Base-by-base conservation (phyloP, 495 filamentous ascomycete species). In the Penicillium samsonianum region DNA sequence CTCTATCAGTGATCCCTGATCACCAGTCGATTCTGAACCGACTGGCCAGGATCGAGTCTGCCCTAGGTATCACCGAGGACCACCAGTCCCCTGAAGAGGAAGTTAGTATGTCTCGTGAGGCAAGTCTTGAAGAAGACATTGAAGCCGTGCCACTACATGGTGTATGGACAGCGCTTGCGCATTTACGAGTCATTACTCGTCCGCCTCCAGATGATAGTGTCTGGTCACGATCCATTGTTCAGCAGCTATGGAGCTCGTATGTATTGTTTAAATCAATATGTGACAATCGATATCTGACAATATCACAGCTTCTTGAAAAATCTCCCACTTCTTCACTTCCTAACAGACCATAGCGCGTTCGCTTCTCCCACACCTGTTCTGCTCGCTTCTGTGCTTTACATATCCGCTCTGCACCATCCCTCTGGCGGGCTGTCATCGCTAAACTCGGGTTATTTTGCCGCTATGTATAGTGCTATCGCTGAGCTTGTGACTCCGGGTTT, bases 351-450 rank as follows among this genome's bases (percentile, higher is more conserved):
- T 17, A 61, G 63, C 31, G 70, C 65, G 10, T 77, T 72, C 40
- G 57, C 59, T 5, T 65, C 65, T 7, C 72, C 73, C 5, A 74
- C 69, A 9, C 73, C 73, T 11, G 60, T 77, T 8, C 55, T 75
- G 4, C 65, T 77, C 7, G 72, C 71, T 26, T 69, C 73, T 20
- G 67, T 77, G 25, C 71, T 77, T 14, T 77, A 75, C 41, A 74
- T 77, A 30, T 71, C 72, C 47, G 64, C 73, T 8, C 67, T 77
- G 1, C 69, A 73, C 38, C 62, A 69, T 52, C 53, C 57, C 40
- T 66, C 67, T 7, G 49, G 62, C 4, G 71, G 72, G 22, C 46
- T 70, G 28, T 63, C 63, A 28, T 62, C 60, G 20, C 45, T 70
- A 3, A 63, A 65, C 17, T 47, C 66, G 1, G 68, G 63, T 1